phyloP scores from a whole-genome alignment of 495 filamentous ascomycete genomes.

The Xanthoparmelia taractica region DNA sequence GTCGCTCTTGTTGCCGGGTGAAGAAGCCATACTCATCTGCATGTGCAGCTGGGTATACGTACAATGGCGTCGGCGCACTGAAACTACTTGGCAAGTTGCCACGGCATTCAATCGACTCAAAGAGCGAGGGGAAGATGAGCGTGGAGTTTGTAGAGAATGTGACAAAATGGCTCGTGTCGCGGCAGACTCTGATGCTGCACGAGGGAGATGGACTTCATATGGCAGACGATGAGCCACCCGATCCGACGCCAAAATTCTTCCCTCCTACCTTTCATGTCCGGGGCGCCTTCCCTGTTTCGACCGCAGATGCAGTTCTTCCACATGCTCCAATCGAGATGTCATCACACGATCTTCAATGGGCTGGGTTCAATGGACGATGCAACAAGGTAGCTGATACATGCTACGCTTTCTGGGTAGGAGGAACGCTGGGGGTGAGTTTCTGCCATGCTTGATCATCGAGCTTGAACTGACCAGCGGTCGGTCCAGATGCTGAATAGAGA shows the following conservation, averaged over 20 bases:
- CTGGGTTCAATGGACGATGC: constrained; percentile 77
- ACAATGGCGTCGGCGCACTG: constrained; percentile 72
- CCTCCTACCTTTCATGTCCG: constrained; percentile 12
- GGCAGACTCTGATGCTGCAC: constrained; percentile 54
- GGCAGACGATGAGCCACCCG: constrained; percentile 12
- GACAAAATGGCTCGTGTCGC: constrained; percentile 58
- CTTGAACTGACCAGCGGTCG: constrained; percentile 15
- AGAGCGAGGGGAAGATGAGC: constrained; percentile 3
- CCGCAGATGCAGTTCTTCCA: not conserved
- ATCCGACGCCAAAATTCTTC: not conserved
- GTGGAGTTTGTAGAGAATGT: constrained; percentile 38
- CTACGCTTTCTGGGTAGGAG: constrained; percentile 86
- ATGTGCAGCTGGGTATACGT: constrained; percentile 70
- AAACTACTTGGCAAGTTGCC: constrained; percentile 55
- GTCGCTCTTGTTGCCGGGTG: constrained; percentile 21
- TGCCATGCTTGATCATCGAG: constrained; percentile 2
- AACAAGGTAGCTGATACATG: constrained; percentile 92
- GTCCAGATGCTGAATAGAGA: constrained; percentile 58
- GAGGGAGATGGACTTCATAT: constrained; percentile 40
- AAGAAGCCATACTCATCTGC: constrained; percentile 19
- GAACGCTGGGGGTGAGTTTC: constrained; percentile 51
- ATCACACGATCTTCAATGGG: constrained; percentile 38
- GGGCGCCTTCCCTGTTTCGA: constrained; percentile 10
- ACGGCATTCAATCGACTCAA: constrained; percentile 16
- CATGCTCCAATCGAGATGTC: constrained; percentile 25